Base-by-base conservation (phyloP, 2,329 filamentous ascomycete species). In the Aspergillus ochraceoroseus region DNA sequence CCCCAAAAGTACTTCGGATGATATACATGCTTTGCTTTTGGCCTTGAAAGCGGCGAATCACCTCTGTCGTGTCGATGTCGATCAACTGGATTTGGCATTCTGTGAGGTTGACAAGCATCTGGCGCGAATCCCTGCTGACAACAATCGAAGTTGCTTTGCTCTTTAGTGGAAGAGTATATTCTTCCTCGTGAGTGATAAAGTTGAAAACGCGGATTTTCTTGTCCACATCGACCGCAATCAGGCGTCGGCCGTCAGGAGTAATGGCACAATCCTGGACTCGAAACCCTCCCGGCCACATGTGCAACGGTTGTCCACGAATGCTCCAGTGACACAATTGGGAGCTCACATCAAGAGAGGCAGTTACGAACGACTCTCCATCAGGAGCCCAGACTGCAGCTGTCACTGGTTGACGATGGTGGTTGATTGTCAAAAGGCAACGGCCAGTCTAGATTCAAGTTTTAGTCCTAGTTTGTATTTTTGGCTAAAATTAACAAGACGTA, bases 351-450 rank as follows among this genome's bases (percentile, higher is more conserved):
- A 94, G 76, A 6, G 84, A 83, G 3, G 85, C 87, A 1, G 89
- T 82, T 28, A 95, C 77, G 53, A 96, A 89, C 0, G 79, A 80
- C 47, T 79, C 70, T 28, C 83, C 83, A 57, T 94, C 84, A 0
- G 81, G 76, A 4, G 85, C 76, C 90, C 92, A 98, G n/a, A 86
- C 84, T 44, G 88, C 94, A 41, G 85, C 82, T 31, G 86, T 94
- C 25, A 94, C 86, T 0, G 88, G 85, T 55, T 95, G 83, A n/a
- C 76, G 75, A 54, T 92, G 89, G 32, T 80, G 76, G 36, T 79
- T 74, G 11, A 90, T 73, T 6, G 73, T 77, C 40, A 78, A 74
- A 27, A 87, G 69, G 30, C 80, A 70, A 26, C 70, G 67, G 0
- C 85, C 85, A 4, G 75, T 78, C 79, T 87, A 51, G 27, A 46